Base-by-base conservation (phyloP, 164 flowering plant species). In the Hamamelis virginiana region DNA sequence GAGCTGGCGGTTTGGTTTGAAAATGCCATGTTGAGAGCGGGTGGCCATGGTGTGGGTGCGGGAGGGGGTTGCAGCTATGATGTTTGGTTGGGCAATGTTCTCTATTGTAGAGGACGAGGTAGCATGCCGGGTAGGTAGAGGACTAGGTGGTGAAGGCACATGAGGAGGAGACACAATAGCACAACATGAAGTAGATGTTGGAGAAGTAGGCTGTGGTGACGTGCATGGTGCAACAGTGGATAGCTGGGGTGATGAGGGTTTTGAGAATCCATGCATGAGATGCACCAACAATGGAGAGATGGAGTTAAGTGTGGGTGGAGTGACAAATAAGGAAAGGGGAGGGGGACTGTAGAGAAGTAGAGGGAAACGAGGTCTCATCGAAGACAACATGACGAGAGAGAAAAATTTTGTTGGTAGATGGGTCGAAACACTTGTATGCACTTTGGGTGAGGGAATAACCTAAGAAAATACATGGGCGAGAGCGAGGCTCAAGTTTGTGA, bases 391-490 rank as follows among this genome's bases (percentile, higher is more conserved):
- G 59, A 16, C 38, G 52, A 16, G 41, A 51, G 44, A 63, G 4
- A 38, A 16, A 72, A 0, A 33, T 6, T 0, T 52, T 21, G 1
- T 60, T 23, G 0, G 70, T 59, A 1, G 59, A 2, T 3, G 12
- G 23, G n/a, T 72, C 65, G 8, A 58, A 2, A n/a, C 69, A 70
- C 21, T 26, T 33, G 18, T 62, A 69, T 1, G 60, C 75, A 51
- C 58, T 48, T 5, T 72, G 69, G 11, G 22, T 46, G 25, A 19
- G 47, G 1, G 64, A 58, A 6, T 71, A 71, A 1, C 65, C 74
- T 1, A 64, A 47, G 16, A 71, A 72, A 14, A 66, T 18, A 41
- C 70, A 72, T 1, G 45, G 44, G 0, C 11, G 25, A 1, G 70
- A 66, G 0, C 59, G 41, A 23, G 62, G 16, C 9, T 59, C 25